These are phyloP conservation scores for Rhizopus delemar DNA, from an alignment of 371 early-diverging fungal genomes.

Conservation along the genomic window DNA sequence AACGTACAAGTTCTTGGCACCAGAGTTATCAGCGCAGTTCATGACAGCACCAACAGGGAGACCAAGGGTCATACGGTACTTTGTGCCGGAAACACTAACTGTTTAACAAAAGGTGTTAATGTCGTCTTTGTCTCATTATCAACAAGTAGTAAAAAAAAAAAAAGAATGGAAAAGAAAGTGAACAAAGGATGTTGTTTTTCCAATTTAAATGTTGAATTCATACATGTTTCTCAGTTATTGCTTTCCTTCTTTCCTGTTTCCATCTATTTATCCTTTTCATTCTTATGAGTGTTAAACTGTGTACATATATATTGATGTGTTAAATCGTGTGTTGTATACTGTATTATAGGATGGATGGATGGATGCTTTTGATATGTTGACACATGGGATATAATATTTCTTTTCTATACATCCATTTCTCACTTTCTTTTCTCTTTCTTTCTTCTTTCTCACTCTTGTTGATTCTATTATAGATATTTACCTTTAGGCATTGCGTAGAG, in stretches of 20 bases:
- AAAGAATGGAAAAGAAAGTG: background rate
- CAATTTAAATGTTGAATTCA: background rate
- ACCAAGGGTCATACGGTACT: slow-evolving; percentile 99
- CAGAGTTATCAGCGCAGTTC: slow-evolving; percentile 99
- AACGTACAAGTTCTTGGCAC: slow-evolving; percentile 99
- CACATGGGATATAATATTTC: background rate
- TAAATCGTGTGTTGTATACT: background rate
- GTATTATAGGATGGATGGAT: background rate
- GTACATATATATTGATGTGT: too few relatives aligned
- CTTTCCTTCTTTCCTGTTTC: background rate
- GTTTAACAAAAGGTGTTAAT: slow-evolving; percentile 8
- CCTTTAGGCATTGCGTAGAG: slow-evolving; percentile 28
- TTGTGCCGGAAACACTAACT: slow-evolving; percentile 86
- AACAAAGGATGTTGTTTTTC: background rate
- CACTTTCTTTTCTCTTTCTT: background rate
- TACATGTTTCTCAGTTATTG: background rate
- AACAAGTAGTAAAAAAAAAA: background rate
- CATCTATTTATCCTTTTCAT: too few relatives aligned
- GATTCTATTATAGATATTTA: slow-evolving; percentile 8
- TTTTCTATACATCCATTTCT: background rate
- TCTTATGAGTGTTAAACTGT: too few relatives aligned
- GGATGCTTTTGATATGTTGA: background rate
- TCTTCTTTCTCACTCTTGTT: background rate
- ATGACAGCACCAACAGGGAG: slow-evolving; percentile 99
- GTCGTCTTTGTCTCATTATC: background rate